Evolutionary conservation across 345 rosid species (phyloP).

Genomic region (Eucalyptus marginata): DNA sequence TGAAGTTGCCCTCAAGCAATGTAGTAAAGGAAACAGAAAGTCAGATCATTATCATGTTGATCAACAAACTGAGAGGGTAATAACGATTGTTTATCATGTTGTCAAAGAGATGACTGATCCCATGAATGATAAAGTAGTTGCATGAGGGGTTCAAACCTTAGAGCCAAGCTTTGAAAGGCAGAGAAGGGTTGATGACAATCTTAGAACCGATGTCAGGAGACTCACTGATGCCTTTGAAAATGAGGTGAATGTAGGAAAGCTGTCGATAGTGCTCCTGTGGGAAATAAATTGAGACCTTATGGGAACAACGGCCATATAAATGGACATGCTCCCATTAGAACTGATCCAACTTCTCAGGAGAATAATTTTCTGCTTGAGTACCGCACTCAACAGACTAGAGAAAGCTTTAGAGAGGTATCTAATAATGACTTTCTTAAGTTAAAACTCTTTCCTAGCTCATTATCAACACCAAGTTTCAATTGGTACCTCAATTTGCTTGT

Average conservation of each 20-base stretch:
- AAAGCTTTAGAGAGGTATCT: neutral
- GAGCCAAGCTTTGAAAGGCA: neutral
- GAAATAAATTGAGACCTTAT: neutral
- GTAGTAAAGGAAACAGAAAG: neutral
- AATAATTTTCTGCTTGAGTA: neutral
- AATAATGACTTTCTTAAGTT: neutral
- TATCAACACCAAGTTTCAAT: neutral
- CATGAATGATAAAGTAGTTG: neutral
- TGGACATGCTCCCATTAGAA: neutral
- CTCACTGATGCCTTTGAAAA: neutral
- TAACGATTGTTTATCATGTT: neutral
- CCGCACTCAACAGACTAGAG: neutral
- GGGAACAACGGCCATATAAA: neutral
- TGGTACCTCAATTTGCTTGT: neutral
- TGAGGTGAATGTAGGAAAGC: neutral
- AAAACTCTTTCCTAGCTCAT: neutral
- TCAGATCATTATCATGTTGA: neutral
- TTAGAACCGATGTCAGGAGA: neutral
- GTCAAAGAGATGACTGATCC: neutral
- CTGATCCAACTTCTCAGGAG: neutral
- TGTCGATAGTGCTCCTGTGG: neutral
- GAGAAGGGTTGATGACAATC: neutral
- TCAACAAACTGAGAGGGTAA: neutral
- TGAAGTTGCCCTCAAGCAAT: neutral
- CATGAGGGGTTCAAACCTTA: neutral